Evolutionary conservation across 2,329 filamentous ascomycete species (phyloP), one percentile per base, ranked within the genome.

Genomic region (Hortaea werneckii): DNA sequence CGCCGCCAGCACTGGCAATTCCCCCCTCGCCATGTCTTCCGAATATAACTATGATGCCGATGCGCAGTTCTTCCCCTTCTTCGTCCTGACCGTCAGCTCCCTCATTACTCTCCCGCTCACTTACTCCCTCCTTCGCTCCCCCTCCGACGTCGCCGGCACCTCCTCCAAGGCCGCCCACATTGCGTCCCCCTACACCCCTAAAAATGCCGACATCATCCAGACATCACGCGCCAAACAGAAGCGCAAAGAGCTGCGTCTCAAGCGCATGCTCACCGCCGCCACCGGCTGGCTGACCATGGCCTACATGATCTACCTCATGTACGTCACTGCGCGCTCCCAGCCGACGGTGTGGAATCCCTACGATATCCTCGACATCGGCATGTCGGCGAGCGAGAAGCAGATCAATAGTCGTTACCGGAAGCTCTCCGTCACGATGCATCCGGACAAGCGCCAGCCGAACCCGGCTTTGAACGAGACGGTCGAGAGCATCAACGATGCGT

Each of bases 21-120:
- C 8, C 32, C 32, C n/a, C 32, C 2, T n/a, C 71, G 82, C 73
- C 66, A 92, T 92, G 81, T 89, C 83, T 65, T 87, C 85, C 62
- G 90, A 96, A 69, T 98, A 98, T 76, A 94, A 86, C 61, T 98
- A 98, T 73, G 92, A 98, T 78, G 86, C 95, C 65, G 81, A 92
- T 79, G 89, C 88, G 59, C 87, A 95, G 78, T 95, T 95, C 75
- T 98, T 95, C 76, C 92, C 94, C 57, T 95, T 94, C 78, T 98
- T 98, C 75, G 83, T 96, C 70, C 82, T 95, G 64, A 95, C 89
- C 38, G 77, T 96, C 61, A 81, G 84, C 52, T 82, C 83, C 61
- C 80, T 98, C 56, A 78, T 95, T 68, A 95, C 92, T 60, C 80
- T 84, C 51, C 82, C 83, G 61, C 80, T 96, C 56, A 78, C 95